Evolutionary conservation across 2,329 filamentous ascomycete species (phyloP), one percentile per base, ranked within the genome.

Genomic region (Chrysoporthe puriensis): DNA sequence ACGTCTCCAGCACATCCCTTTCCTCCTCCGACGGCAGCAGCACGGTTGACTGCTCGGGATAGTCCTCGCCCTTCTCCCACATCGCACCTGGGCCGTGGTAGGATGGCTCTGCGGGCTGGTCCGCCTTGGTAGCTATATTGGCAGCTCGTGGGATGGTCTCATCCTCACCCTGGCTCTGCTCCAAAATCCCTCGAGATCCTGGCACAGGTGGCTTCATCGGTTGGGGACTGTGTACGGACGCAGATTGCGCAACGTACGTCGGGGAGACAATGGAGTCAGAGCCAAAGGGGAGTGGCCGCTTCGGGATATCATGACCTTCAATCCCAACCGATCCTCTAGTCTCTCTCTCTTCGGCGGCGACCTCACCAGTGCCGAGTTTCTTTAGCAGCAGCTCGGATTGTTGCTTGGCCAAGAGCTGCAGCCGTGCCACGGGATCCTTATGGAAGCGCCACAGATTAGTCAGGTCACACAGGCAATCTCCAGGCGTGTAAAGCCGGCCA

Each of bases 371-470:
- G 57, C 81, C 81, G 36, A 90, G 79, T 75, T 80, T 86, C 74
- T 83, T 79, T 66, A 87, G 79, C 72, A 92, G 79, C 66, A 86
- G 82, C 72, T 89, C 86, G 65, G 86, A 88, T 79, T 93, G 90
- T 74, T 88, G 85, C 75, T 84, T 83, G 68, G 87, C 89, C 71
- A 94, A 83, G 78, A 90, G 88, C 77, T 91, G 88, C 73, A 94
- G 86, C 79, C 90, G 89, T 70, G 81, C 85, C 73, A 84, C 80
- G 69, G 91, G 91, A 79, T 94, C 90, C 90, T 93, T 84, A 72
- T 81, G 73, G 73, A 76, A 73, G 70, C 75, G 77, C 70, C 83
- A 76, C 74, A 82, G 73, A 83, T 88, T 86, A 87, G 85, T 80
- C 75, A 86, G 76, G 72, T 83, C 80, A 78, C 85, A 88, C 73